A percentile compares a stretch with the other conserved stretches of the same genome.
These are phyloP conservation scores for Jaapia argillacea DNA, from an alignment of 768 basidiomycete species.

Conservation along the genomic window DNA sequence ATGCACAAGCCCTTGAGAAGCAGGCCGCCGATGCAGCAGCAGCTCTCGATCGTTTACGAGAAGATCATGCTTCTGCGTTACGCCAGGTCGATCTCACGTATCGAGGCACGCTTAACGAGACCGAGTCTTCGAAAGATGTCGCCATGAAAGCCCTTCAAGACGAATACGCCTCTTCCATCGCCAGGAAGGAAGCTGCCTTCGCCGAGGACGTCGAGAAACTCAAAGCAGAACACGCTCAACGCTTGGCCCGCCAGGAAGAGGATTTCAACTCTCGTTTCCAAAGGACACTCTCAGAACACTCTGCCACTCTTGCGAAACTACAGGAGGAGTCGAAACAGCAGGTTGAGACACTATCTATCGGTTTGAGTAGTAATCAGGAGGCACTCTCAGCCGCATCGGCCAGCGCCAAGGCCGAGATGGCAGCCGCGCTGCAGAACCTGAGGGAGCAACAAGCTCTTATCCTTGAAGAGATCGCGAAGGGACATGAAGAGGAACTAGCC, in stretches of 20 bases:
- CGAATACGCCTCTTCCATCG: conserved; percentile 57
- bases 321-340: conserved; percentile 46
- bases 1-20: conserved; percentile 53
- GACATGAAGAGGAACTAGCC: conserved; percentile 46
- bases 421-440: conserved; percentile 33
- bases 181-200: conserved; percentile 56
- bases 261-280: conserved; percentile 50
- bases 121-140: conserved; percentile 52
- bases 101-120: conserved; percentile 66
- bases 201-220: conserved; percentile 55
- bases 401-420: conserved; percentile 35
- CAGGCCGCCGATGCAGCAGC: conserved; percentile 51
- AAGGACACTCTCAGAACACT: conserved; percentile 51
- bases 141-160: conserved; percentile 61
- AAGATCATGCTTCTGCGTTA: conserved; percentile 68
- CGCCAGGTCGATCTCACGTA: conserved; percentile 67
- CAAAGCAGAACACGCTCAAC: conserved; percentile 50
- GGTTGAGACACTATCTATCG: conserved; percentile 34
- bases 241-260: conserved; percentile 45
- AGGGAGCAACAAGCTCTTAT: conserved; percentile 46
- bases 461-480: conserved; percentile 43
- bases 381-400: conserved; percentile 26
- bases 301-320: conserved; percentile 37
- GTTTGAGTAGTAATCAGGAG: conserved; percentile 35
- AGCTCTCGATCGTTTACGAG: conserved; percentile 57